Percentiles rank a stretch among this genome's conserved stretches.
These are phyloP conservation scores for Coemansia sp. DNA, from an alignment of 192 early-diverging fungal genomes.

Conservation along the genomic window DNA sequence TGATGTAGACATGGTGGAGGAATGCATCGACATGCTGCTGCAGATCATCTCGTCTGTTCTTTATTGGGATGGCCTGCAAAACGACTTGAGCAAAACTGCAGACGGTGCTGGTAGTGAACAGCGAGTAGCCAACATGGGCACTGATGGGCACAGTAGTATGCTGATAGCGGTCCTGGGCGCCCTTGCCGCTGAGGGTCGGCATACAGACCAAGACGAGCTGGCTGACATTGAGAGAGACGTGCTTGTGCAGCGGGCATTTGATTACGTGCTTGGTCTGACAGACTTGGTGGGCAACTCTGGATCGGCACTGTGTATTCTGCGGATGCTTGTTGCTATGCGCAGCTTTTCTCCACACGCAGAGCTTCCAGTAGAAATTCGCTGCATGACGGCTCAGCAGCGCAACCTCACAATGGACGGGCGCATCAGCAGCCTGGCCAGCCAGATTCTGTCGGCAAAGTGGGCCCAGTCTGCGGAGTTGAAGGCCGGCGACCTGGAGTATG, in stretches of 20 bases:
- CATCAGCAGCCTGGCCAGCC: conserved; percentile 28
- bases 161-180: conserved; percentile 21
- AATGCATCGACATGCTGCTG: conserved; percentile 33
- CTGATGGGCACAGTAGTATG: neutral
- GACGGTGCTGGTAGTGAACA: neutral
- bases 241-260: conserved; percentile 43
- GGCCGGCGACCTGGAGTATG: conserved; percentile 29
- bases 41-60: conserved; percentile 27
- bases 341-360: conserved; percentile 17
- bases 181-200: conserved; percentile 26
- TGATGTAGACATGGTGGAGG: conserved; percentile 15
- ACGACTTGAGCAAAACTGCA: neutral
- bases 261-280: conserved; percentile 23
- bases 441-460: conserved; percentile 29
- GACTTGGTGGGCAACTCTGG: conserved; percentile 11
- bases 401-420: conserved; percentile 37
- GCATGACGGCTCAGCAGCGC: conserved; percentile 20
- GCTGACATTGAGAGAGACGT: neutral
- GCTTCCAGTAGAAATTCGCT: neutral
- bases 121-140: neutral
- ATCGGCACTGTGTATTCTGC: conserved; percentile 18
- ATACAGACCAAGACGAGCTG: conserved; percentile 28
- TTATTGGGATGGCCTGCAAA: conserved; percentile 47
- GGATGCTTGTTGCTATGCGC: conserved; percentile 32
- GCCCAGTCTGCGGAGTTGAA: conserved; percentile 4